phyloP scores from a whole-genome alignment of 2,329 filamentous ascomycete species.

The Hansfordia pulvinata region DNA sequence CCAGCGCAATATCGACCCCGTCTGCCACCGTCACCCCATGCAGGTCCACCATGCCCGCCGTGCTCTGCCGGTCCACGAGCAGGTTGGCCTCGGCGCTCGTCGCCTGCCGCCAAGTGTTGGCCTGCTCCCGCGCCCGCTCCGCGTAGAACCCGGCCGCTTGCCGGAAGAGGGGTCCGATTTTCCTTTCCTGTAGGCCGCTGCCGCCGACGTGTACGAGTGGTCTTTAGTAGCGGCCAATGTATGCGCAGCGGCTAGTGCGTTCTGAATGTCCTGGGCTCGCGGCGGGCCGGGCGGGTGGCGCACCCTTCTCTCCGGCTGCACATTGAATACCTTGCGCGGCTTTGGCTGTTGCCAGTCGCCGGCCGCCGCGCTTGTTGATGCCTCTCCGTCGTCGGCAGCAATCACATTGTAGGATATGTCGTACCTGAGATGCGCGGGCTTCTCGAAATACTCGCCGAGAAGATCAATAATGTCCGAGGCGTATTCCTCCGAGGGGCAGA shows the following conservation, averaged over 20 bases:
- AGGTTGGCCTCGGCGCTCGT: conserved; percentile 55
- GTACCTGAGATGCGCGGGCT: conserved; percentile 20
- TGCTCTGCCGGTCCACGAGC: conserved; percentile 56
- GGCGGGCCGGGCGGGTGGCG: too few relatives aligned
- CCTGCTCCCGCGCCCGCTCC: conserved; percentile 52
- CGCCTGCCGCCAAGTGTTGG: conserved; percentile 41
- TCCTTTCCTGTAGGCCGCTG: conserved; percentile 28
- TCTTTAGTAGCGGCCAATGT: conserved; percentile 10
- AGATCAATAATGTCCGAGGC: conserved; percentile 25
- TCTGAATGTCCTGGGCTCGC: too few relatives aligned
- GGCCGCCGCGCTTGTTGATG: too few relatives aligned
- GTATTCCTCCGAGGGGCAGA: conserved; percentile 14
- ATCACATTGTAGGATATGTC: conserved; percentile 14
- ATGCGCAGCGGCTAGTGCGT: too few relatives aligned
- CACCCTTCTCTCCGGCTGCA: too few relatives aligned
- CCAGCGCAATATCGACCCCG: conserved; percentile 63
- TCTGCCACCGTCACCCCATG: conserved; percentile 75
- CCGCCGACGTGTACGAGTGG: conserved; percentile 21
- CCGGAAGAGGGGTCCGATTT: conserved; percentile 62
- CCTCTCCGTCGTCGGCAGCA: conserved; percentile 7
- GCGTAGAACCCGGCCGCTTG: conserved; percentile 67
- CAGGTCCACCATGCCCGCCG: conserved; percentile 51
- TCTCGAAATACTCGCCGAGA: conserved; percentile 27
- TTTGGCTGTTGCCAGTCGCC: too few relatives aligned
- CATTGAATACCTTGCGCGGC: neutral